Evolutionary conservation across 176 grass and related monocot genomes (phyloP).

Genomic region (Carex kokanica): DNA sequence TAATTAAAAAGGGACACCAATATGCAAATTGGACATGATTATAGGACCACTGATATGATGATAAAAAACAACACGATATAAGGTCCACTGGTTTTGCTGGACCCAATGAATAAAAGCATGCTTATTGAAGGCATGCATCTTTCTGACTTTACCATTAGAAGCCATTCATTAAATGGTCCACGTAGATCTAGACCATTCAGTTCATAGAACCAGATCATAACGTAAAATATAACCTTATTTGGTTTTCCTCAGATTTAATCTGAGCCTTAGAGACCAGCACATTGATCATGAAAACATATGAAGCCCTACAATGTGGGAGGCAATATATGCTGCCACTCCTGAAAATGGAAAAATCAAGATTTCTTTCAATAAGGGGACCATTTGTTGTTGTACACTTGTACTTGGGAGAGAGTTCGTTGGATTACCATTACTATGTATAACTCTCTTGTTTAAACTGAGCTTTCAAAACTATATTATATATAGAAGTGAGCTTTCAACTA

Average conservation of each 20-base stretch:
- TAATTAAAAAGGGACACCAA: slow-evolving; percentile 13
- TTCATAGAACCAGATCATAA: neutral
- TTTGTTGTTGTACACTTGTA: neutral
- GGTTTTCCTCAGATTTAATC: neutral
- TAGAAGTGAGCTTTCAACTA: neutral
- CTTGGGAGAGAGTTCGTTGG: slow-evolving; percentile 8
- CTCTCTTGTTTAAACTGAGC: no score
- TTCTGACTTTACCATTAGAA: slow-evolving; percentile 8
- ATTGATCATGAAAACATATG: slow-evolving; percentile 9
- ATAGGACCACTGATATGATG: slow-evolving; percentile 24
- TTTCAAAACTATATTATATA: neutral
- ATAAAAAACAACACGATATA: slow-evolving; percentile 9
- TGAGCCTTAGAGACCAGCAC: neutral
- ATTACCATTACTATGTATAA: neutral
- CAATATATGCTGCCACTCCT: neutral
- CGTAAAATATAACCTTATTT: neutral
- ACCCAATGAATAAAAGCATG: slow-evolving; percentile 16
- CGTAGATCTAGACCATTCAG: neutral
- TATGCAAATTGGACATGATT: slow-evolving; percentile 10
- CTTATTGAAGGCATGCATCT: slow-evolving; percentile 18
- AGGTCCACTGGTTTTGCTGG: slow-evolving; percentile 7
- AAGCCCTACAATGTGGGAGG: neutral
- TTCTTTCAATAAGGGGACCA: slow-evolving; percentile 7
- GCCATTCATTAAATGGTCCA: neutral
- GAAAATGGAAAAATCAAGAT: neutral